Evolutionary conservation across 345 rosid genomes (phyloP).

Genomic region (Euphorbia peplus): DNA sequence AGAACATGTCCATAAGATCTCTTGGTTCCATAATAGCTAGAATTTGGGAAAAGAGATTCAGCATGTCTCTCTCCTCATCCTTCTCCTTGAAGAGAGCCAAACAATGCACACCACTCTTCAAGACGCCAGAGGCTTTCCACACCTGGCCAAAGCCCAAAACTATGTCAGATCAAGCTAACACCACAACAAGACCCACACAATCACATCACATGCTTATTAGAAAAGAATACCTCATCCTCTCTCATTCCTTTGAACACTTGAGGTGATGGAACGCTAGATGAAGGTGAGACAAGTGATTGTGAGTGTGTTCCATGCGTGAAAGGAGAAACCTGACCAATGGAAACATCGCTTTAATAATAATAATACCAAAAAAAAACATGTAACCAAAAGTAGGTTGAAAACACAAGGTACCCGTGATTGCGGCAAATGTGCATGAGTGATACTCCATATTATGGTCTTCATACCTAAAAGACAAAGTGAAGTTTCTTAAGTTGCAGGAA

Average conservation of each 20-base stretch:
- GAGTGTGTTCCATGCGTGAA: constrained; percentile 58
- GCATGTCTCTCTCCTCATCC: constrained; percentile 97
- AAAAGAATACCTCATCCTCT: constrained; percentile 93
- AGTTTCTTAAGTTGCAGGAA: not conserved
- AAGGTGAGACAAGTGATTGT: constrained; percentile 61
- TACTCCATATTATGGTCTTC: constrained; percentile 98
- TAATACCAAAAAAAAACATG: not conserved
- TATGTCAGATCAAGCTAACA: constrained; percentile 28
- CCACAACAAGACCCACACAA: not conserved
- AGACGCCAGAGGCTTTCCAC: constrained; percentile 95
- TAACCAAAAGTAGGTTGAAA: not conserved
- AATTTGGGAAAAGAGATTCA: constrained; percentile 81
- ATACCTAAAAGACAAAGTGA: constrained; percentile 53
- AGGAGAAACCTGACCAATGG: constrained; percentile 45
- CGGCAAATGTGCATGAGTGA: constrained; percentile 95
- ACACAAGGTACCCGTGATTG: constrained; percentile 72
- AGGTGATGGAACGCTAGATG: constrained; percentile 55
- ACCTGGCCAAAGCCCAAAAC: constrained; percentile 50
- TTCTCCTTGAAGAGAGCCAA: constrained; percentile 95
- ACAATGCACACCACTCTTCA: constrained; percentile 97
- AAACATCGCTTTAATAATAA: constrained; percentile 24
- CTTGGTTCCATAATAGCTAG: constrained; percentile 96
- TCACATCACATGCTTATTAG: constrained; percentile 6
- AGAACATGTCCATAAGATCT: constrained; percentile 98
- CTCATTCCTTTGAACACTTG: constrained; percentile 93